A percentile compares a stretch with the other conserved stretches of the same genome.
Evolutionary conservation across 2,329 filamentous ascomycete genomes (phyloP).

Genomic region (Arachnomyces sp.): DNA sequence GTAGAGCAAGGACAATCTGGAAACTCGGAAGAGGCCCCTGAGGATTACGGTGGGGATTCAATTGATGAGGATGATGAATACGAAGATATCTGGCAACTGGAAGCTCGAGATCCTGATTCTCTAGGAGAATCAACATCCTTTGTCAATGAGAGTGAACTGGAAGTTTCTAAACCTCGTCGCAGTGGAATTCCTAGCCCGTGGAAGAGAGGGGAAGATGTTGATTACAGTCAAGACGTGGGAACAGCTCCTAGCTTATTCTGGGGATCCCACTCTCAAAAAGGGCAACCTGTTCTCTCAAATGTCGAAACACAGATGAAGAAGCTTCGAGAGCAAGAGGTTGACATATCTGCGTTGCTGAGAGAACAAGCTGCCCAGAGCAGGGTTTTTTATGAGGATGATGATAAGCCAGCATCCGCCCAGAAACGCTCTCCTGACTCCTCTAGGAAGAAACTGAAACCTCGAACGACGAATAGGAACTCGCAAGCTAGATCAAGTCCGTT

Average conservation of each 20-base stretch:
- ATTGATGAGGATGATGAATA: constrained; percentile 28
- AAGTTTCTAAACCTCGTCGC: constrained; percentile 13
- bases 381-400: too few relatives aligned
- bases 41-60: constrained; percentile 7
- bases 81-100: constrained; percentile 43
- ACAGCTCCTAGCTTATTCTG: constrained; percentile 4
- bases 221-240: constrained; percentile 15
- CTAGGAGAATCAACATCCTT: constrained; percentile 20
- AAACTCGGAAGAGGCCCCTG: constrained; percentile 7
- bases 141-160: constrained; percentile 14
- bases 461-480: too few relatives aligned
- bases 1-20: background rate
- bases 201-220: constrained; percentile 21
- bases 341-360: constrained; percentile 11
- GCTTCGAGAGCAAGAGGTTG: constrained; percentile 11
- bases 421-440: too few relatives aligned
- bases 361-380: too few relatives aligned
- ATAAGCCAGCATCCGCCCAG: too few relatives aligned
- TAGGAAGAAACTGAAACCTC: too few relatives aligned
- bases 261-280: background rate
- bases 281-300: constrained; percentile 6
- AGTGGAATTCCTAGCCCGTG: constrained; percentile 25
- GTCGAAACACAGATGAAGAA: constrained; percentile 12
- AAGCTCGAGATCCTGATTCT: constrained; percentile 31
- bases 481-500: too few relatives aligned